phyloP scores from a whole-genome alignment of 345 rosid genomes.

The Angophora floribunda region DNA sequence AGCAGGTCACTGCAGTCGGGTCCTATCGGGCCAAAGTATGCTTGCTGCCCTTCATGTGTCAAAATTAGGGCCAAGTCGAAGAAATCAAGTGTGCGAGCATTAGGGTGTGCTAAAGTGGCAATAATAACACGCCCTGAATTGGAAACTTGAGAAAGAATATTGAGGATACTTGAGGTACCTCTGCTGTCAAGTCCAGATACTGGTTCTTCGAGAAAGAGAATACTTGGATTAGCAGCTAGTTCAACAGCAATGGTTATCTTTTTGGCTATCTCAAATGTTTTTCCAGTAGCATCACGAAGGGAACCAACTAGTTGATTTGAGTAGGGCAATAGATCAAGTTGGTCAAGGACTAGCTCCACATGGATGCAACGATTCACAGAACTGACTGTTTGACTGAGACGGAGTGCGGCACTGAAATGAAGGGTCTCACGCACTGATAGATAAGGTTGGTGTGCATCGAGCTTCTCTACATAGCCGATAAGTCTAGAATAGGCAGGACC shows the following conservation, averaged over 20 bases:
- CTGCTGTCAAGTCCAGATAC: conserved; percentile 7
- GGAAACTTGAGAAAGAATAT: conserved; percentile 9
- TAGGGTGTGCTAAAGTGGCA: conserved; percentile 12
- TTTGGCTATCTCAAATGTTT: conserved; percentile 20
- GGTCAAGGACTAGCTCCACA: conserved; percentile 18
- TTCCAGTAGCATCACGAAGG: conserved; percentile 14
- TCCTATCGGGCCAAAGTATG: conserved; percentile 16
- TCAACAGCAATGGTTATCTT: conserved; percentile 22
- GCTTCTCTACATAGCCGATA: conserved; percentile 17
- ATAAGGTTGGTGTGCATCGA: conserved; percentile 19
- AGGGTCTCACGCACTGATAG: conserved; percentile 25
- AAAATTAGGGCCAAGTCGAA: conserved; percentile 17
- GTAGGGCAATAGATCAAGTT: conserved; percentile 17
- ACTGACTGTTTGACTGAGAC: conserved; percentile 6
- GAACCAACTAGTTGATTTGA: conserved; percentile 19
- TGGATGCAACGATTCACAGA: background rate
- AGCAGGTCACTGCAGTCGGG: conserved; percentile 5
- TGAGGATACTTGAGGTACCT: conserved; percentile 7
- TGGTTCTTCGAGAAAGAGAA: conserved; percentile 24
- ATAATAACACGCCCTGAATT: conserved; percentile 7
- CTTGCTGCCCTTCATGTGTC: conserved; percentile 15
- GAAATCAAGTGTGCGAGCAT: conserved; percentile 2
- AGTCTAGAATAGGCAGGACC: conserved; percentile 4
- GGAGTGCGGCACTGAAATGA: conserved; percentile 23
- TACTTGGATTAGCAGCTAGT: conserved; percentile 22